Conservation (phyloP, 2,329 filamentous ascomycete genomes). For the Beauveria asiatica region DNA sequence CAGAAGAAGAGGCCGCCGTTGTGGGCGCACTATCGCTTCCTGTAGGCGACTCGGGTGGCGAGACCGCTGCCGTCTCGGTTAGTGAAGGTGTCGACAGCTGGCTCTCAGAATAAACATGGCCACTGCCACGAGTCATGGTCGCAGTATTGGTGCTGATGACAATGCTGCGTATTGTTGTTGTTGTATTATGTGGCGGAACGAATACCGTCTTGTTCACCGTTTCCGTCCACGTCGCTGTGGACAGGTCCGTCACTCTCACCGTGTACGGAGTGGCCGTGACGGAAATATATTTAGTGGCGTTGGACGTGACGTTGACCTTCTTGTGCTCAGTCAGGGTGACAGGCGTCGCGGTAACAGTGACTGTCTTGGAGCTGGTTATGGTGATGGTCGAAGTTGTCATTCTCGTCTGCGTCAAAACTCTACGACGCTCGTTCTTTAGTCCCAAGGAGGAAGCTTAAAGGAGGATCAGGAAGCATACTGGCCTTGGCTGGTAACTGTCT, state of each 20-base stretch:
- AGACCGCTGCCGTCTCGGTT: background rate
- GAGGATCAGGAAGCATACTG: background rate
- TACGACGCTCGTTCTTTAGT: background rate
- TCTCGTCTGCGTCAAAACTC: background rate
- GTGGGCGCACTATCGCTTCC: background rate
- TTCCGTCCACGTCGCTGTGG: background rate
- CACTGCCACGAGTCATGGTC: background rate
- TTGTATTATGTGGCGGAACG: background rate
- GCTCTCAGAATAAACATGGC: background rate
- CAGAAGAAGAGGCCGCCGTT: background rate
- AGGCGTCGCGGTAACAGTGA: background rate
- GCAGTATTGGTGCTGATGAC: background rate
- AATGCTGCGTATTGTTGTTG: background rate
- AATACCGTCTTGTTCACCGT: background rate
- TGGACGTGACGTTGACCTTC: background rate
- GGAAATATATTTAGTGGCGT: background rate
- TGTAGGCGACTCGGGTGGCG: background rate
- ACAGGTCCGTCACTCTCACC: background rate
- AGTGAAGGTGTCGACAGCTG: background rate
- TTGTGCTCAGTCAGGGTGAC: background rate
- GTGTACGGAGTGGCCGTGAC: background rate
- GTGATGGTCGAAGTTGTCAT: background rate
- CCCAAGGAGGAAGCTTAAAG: background rate
- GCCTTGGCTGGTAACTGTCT: background rate
- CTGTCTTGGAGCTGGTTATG: background rate